A percentile compares a stretch with the other conserved stretches of the same genome.
These are phyloP conservation scores for Rhodotorula paludigena DNA, from an alignment of 768 basidiomycete species.

Conservation along the genomic window DNA sequence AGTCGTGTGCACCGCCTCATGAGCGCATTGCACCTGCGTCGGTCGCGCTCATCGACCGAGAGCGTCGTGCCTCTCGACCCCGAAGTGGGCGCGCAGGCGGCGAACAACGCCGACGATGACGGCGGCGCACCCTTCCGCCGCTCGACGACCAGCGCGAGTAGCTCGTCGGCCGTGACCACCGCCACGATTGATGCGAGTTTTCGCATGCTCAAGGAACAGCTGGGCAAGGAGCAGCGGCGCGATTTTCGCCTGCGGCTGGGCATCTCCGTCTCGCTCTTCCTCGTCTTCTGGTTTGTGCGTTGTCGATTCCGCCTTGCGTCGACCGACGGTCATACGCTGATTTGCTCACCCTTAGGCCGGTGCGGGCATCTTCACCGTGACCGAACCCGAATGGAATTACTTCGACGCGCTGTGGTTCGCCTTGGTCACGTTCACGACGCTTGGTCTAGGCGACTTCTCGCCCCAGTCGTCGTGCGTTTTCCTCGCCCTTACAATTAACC, in stretches of 20 bases:
- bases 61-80: background rate
- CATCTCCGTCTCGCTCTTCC: conserved; percentile 60
- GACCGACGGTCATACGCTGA: background rate
- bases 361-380: conserved; percentile 36
- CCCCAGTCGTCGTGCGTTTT: conserved; percentile 4
- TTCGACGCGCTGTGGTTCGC: conserved; percentile 24
- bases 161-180: background rate
- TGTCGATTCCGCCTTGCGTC: conserved; percentile 50
- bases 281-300: conserved; percentile 78
- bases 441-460: conserved; percentile 7
- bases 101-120: background rate
- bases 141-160: background rate
- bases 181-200: conserved; percentile 39
- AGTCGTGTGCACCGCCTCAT: no score
- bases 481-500: no score
- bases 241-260: conserved; percentile 58
- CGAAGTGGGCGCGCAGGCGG: background rate
- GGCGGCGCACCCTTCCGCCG: background rate
- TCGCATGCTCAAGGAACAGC: conserved; percentile 40
- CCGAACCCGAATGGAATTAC: conserved; percentile 38
- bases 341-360: conserved; percentile 13
- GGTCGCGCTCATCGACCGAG: conserved; percentile 7
- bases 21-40: conserved; percentile 21
- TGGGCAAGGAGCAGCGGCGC: conserved; percentile 49
- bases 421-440: conserved; percentile 38